Evolutionary conservation across 768 basidiomycete species (phyloP).

Genomic region (Tremella mesenterica): DNA sequence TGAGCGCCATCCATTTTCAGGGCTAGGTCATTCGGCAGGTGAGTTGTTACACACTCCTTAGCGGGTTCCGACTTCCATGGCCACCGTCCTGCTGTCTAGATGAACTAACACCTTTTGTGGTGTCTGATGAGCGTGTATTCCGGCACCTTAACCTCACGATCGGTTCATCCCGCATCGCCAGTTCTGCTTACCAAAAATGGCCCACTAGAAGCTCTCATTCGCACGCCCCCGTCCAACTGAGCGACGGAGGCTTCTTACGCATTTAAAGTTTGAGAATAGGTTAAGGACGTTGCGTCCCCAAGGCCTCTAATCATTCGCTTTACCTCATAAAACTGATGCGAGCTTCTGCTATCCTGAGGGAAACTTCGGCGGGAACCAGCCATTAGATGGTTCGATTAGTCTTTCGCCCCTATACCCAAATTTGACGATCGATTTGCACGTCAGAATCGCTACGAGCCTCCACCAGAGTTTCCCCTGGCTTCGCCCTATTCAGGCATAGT

Average conservation of each 20-base stretch:
- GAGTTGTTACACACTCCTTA: constrained; percentile 83
- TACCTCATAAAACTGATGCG: constrained; percentile 53
- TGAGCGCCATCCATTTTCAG: constrained; percentile 86
- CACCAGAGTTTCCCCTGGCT: constrained; percentile 95
- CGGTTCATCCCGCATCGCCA: constrained; percentile 65
- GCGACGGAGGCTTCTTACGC: constrained; percentile 49
- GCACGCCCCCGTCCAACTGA: constrained; percentile 35
- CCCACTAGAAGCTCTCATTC: constrained; percentile 65
- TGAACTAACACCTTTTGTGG: constrained; percentile 79
- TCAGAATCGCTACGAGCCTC: constrained; percentile 92
- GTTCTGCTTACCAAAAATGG: constrained; percentile 67
- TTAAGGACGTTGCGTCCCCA: constrained; percentile 81
- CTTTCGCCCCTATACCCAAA: constrained; percentile 94
- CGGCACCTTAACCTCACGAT: constrained; percentile 57
- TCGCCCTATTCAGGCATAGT: constrained; percentile 82
- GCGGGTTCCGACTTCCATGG: constrained; percentile 77
- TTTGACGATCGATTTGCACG: constrained; percentile 93
- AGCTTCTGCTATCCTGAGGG: constrained; percentile 65
- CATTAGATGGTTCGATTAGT: constrained; percentile 89
- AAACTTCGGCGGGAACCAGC: constrained; percentile 88
- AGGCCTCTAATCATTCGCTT: constrained; percentile 81
- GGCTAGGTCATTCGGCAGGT: constrained; percentile 85
- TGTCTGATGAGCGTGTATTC: constrained; percentile 73
- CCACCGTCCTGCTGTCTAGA: constrained; percentile 82
- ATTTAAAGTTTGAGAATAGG: constrained; percentile 69